phyloP scores from a whole-genome alignment of 2,329 filamentous ascomycete genomes.

The Aspergillus niger region DNA sequence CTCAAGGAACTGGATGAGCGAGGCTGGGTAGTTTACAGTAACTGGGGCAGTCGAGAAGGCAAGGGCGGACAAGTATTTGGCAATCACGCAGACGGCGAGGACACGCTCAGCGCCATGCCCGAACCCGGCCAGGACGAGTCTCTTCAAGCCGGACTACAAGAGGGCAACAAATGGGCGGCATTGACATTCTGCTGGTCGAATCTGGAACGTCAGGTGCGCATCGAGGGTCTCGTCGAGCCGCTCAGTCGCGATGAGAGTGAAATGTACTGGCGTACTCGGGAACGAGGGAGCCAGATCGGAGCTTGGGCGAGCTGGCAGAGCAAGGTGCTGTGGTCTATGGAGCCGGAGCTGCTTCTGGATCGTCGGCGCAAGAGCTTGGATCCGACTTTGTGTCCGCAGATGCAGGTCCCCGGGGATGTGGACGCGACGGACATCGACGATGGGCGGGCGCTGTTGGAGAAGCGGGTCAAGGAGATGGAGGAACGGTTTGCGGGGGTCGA shows the following conservation, averaged over 20 bases:
- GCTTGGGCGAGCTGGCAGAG: slow-evolving; percentile 95
- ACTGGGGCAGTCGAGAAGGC: slow-evolving; percentile 72
- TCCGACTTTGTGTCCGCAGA: slow-evolving; percentile 20
- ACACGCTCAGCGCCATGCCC: slow-evolving; percentile 59
- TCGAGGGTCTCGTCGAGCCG: slow-evolving; percentile 75
- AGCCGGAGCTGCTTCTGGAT: slow-evolving; percentile 28
- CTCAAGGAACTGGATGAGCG: slow-evolving; percentile 84
- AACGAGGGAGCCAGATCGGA: slow-evolving; percentile 79
- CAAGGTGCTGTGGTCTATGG: slow-evolving; percentile 61
- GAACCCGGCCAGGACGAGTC: slow-evolving; percentile 49
- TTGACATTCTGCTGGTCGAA: slow-evolving; percentile 90
- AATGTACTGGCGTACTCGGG: slow-evolving; percentile 64
- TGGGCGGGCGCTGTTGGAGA: slow-evolving; percentile 72
- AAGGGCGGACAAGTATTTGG: slow-evolving; percentile 47
- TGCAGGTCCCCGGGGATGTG: slow-evolving; percentile 31
- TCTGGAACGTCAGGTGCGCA: slow-evolving; percentile 83
- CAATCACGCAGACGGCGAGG: slow-evolving; percentile 10
- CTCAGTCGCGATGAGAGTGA: slow-evolving; percentile 71
- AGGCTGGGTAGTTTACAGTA: slow-evolving; percentile 91
- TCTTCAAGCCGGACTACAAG: slow-evolving; percentile 13
- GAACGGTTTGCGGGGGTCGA: slow-evolving; percentile 72
- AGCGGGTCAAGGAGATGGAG: slow-evolving; percentile 75
- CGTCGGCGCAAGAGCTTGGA: slow-evolving; percentile 29
- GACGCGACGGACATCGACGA: slow-evolving; percentile 56
- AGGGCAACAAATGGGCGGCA: slow-evolving; percentile 71